Conservation (phyloP, 306 rosid genomes). For the Bauhinia variegata region DNA sequence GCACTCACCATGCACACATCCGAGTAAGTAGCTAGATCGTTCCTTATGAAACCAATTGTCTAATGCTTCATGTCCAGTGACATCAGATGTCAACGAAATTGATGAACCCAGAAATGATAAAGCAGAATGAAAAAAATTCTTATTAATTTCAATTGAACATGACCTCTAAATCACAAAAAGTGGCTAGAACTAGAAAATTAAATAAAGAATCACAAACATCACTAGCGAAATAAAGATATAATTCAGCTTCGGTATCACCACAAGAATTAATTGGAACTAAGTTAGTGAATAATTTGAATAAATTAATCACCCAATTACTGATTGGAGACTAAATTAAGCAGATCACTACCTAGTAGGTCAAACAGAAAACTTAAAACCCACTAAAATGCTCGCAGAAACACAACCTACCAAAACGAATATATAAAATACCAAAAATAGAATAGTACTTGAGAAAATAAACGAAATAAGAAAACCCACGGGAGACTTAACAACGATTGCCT, state of each 20-base stretch:
- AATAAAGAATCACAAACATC: not conserved
- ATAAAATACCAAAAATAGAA: not conserved
- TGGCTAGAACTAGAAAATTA: not conserved
- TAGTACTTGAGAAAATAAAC: slow-evolving; percentile 14
- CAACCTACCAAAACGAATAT: not conserved
- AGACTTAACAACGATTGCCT: slow-evolving; percentile 66
- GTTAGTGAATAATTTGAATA: slow-evolving; percentile 30
- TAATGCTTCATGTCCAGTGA: not conserved
- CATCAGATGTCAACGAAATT: no score
- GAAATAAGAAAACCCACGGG: slow-evolving; percentile 48
- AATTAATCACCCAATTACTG: slow-evolving; percentile 28
- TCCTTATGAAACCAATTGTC: not conserved
- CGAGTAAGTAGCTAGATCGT: not conserved
- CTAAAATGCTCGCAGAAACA: slow-evolving; percentile 3
- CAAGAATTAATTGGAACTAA: slow-evolving; percentile 26
- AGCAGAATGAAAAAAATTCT: no score
- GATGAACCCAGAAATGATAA: no score
- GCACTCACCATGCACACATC: not conserved
- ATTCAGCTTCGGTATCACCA: slow-evolving; percentile 25
- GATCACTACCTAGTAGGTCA: slow-evolving; percentile 45
- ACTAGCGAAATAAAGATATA: slow-evolving; percentile 17
- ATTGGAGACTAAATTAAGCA: slow-evolving; percentile 34
- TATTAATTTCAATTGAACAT: not conserved
- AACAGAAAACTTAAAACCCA: slow-evolving; percentile 29
- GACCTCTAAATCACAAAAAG: not conserved